phyloP scores from a whole-genome alignment of 2,329 filamentous ascomycete species.

The Aspergillus udagawae region DNA sequence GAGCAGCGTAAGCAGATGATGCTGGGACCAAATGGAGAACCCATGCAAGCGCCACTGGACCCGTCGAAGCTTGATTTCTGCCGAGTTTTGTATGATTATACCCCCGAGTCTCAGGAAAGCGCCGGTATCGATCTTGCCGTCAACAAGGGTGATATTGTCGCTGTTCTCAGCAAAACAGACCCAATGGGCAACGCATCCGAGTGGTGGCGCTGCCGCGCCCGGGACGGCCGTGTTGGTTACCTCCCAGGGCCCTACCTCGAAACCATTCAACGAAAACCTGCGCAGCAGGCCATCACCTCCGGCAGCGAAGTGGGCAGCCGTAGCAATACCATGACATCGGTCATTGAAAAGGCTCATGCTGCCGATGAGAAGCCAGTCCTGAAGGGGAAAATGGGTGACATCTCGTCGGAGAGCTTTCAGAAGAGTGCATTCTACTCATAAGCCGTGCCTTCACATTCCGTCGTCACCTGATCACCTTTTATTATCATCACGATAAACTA shows the following conservation, averaged over 20 bases:
- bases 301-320: conserved; percentile 44
- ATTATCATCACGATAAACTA: not conserved
- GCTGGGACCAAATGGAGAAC: conserved; percentile 48
- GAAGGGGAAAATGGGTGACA: conserved; percentile 59
- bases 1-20: conserved; percentile 61
- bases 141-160: conserved; percentile 92
- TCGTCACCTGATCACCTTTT: not conserved
- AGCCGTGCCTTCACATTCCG: conserved; percentile 11
- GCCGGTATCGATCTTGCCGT: conserved; percentile 83
- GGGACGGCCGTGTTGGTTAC: conserved; percentile 88
- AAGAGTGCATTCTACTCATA: conserved; percentile 66
- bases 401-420: conserved; percentile 66
- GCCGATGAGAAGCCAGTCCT: conserved; percentile 43
- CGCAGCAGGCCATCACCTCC: conserved; percentile 42
- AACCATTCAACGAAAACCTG: conserved; percentile 57
- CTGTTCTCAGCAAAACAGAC: conserved; percentile 87
- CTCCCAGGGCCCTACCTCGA: conserved; percentile 88
- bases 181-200: conserved; percentile 88
- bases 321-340: conserved; percentile 50
- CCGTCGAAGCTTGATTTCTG: conserved; percentile 94
- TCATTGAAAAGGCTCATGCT: conserved; percentile 15
- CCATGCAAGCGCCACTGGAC: conserved; percentile 58
- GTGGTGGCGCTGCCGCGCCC: conserved; percentile 93
- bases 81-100: conserved; percentile 89
- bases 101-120: conserved; percentile 62